Conservation (phyloP, 2,329 filamentous ascomycete species). For the Diaporthe ilicicola region DNA sequence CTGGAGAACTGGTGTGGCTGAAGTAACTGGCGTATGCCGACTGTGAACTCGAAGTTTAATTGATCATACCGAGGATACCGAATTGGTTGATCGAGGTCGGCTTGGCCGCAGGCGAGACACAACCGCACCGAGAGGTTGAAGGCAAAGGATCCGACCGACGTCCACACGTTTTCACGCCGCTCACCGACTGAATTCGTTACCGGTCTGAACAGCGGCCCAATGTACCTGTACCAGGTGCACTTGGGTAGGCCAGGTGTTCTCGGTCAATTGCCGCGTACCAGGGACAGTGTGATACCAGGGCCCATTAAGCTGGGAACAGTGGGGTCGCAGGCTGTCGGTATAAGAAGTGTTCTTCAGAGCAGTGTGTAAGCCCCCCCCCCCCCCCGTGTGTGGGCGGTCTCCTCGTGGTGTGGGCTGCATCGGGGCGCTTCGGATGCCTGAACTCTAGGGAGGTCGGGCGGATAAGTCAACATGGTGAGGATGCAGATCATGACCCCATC, state of each 20-base stretch:
- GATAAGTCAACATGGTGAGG: constrained; percentile 1
- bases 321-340: neutral
- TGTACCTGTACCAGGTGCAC: constrained; percentile 7
- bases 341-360: neutral
- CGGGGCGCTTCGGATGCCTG: neutral
- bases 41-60: constrained; percentile 14
- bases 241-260: constrained; percentile 4
- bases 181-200: constrained; percentile 14
- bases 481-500: constrained; percentile 23
- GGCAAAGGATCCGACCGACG: neutral
- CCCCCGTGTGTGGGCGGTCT: neutral
- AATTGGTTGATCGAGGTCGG: neutral
- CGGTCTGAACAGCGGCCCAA: neutral
- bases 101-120: constrained; percentile 16
- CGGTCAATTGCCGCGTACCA: constrained; percentile 20
- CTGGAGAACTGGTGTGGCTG: neutral
- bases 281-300: constrained; percentile 20
- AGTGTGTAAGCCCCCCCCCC: neutral
- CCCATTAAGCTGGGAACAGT: constrained; percentile 17
- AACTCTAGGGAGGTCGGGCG: constrained; percentile 4
- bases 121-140: constrained; percentile 3
- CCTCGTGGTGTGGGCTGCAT: neutral
- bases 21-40: neutral
- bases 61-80: neutral
- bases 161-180: neutral